phyloP scores from a whole-genome alignment of 2,329 filamentous ascomycete genomes.

The Fusarium cicatricum region DNA sequence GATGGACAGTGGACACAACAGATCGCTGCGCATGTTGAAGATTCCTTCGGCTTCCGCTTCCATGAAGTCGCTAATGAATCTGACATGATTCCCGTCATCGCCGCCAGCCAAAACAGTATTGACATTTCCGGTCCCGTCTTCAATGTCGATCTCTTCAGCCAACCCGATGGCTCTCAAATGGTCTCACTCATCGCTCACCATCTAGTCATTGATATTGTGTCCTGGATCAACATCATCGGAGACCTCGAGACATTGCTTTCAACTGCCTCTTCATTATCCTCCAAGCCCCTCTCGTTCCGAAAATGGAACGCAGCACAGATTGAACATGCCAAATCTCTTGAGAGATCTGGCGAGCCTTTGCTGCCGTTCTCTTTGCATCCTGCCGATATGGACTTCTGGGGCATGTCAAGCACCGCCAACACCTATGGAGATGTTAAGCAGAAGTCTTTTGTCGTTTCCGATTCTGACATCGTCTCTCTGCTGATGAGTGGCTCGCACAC shows the following conservation, averaged over 20 bases:
- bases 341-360: not conserved
- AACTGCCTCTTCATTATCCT: slow-evolving; percentile 10
- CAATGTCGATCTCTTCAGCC: slow-evolving; percentile 8
- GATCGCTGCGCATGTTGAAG: slow-evolving; percentile 27
- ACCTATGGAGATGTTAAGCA: slow-evolving; percentile 14
- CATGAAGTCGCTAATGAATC: slow-evolving; percentile 20
- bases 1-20: slow-evolving; percentile 34
- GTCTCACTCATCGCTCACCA: slow-evolving; percentile 48
- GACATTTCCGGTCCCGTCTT: slow-evolving; percentile 9
- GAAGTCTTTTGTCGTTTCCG: slow-evolving; percentile 13
- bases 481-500: slow-evolving; percentile 40
- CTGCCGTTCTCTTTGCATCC: slow-evolving; percentile 14
- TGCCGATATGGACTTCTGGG: slow-evolving; percentile 31
- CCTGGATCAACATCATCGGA: slow-evolving; percentile 54
- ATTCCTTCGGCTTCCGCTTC: slow-evolving; percentile 30
- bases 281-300: slow-evolving; percentile 47
- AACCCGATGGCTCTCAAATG: slow-evolving; percentile 25
- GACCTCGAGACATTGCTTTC: slow-evolving; percentile 53
- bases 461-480: not conserved
- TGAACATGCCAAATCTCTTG: slow-evolving; percentile 39
- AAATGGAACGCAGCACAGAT: slow-evolving; percentile 49
- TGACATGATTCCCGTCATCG: slow-evolving; percentile 4
- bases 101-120: slow-evolving; percentile 6
- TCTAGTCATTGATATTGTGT: slow-evolving; percentile 54
- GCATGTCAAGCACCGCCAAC: slow-evolving; percentile 16